phyloP scores from a whole-genome alignment of 2,329 filamentous ascomycete genomes.

The Phoma sp. region DNA sequence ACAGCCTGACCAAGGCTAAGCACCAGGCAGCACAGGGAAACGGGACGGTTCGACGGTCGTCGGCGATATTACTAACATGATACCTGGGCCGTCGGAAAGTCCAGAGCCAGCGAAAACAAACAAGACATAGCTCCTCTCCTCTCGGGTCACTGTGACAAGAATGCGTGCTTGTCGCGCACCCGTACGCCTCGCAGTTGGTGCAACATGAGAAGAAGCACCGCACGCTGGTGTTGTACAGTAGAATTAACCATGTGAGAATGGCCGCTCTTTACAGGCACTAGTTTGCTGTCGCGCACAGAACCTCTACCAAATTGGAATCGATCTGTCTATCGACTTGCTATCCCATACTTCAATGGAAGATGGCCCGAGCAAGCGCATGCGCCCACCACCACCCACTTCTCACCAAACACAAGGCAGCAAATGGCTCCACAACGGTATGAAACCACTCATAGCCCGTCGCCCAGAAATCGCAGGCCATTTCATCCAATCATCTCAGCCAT shows the following conservation, averaged over 20 bases:
- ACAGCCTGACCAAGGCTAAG: neutral
- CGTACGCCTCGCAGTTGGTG: too few relatives aligned
- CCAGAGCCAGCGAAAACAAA: neutral
- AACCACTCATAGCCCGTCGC: neutral
- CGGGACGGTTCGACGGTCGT: neutral
- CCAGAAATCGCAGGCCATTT: neutral
- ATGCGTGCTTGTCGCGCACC: neutral
- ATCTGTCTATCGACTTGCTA: neutral
- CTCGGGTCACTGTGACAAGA: neutral
- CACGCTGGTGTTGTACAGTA: neutral
- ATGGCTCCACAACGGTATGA: conserved; percentile 2
- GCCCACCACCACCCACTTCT: neutral
- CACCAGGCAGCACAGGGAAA: conserved; percentile 7
- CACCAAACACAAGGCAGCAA: neutral
- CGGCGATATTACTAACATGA: neutral
- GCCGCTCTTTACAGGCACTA: neutral
- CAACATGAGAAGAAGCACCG: neutral
- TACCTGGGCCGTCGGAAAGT: conserved; percentile 1
- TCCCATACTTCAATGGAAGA: neutral
- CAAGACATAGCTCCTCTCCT: neutral
- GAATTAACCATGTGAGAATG: neutral
- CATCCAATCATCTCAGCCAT: conserved; percentile 5
- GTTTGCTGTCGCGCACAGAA: neutral
- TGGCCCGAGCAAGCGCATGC: neutral
- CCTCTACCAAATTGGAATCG: neutral